Evolutionary conservation across 1,284 basidiomycete species (phyloP), one percentile per base, ranked within the genome.

Genomic region (Moesziomyces globuligerus): DNA sequence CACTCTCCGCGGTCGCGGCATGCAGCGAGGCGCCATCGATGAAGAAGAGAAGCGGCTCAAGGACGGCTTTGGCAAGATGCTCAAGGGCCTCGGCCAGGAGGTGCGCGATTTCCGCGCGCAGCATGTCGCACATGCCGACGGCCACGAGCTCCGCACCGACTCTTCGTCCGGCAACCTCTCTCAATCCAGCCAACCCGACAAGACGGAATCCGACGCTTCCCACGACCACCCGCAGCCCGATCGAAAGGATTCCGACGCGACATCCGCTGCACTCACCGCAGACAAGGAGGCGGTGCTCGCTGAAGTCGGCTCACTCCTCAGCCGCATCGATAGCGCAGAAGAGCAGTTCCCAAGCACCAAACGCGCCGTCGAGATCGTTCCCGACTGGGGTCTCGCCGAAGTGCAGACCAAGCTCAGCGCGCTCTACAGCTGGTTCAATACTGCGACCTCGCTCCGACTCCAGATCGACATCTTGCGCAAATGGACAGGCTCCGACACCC

Each of bases 11-110:
- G 90, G 90, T 3, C 48, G 72, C 17, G 65, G 64, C 17, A 36
- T 71, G 24, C 57, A 58, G 13, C 54, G 58, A 4, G 86, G 90
- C 47, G 88, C 90, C 3, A 88, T 91, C 40, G 90, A 89, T 45
- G 91, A 94, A 78, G 95, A 98, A 84, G 87, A 88, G 72, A 88
- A 88, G 76, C 87, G 87, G 52, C 85, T 97, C 41, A 91, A 93
- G 56, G 92, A 95, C 75, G 88, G 90, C 64, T 87, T 94, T 61
- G 85, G 91, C 66, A 87, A 90, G 53, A 88, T 88, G 10, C 92
- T 94, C 44, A 92, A 94, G 79, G 84, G 88, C 2, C 88, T 94
- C 58, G 89, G 97, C 61, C 89, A 90, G 51, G 93, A 97, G 76
- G 87, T 98, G 45, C 86, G 89, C 61, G 84, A 85, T 38, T 98